Percentiles rank a stretch among this genome's conserved stretches.
phyloP scores from a whole-genome alignment of 352 stramenopile species.

The Saprolegnia parasitica region DNA sequence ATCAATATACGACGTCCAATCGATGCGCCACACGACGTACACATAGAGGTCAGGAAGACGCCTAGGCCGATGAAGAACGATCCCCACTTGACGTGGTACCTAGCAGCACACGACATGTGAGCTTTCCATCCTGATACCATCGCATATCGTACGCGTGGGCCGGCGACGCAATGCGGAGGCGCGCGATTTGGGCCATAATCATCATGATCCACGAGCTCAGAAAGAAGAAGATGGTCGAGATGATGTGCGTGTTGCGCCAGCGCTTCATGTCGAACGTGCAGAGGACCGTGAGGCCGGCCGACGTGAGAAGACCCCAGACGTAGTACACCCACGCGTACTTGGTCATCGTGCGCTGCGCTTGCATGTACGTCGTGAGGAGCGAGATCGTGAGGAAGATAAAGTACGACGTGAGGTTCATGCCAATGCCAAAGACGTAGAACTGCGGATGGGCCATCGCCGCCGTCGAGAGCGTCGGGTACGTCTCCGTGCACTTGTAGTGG shows the following conservation, averaged over 20 bases:
- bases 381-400: slow-evolving; percentile 52
- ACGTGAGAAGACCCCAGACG: slow-evolving; percentile 32
- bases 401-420: slow-evolving; percentile 74
- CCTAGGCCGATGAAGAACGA: slow-evolving; percentile 25
- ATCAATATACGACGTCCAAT: no score
- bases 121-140: not conserved
- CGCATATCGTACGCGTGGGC: not conserved
- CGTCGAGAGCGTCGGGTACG: slow-evolving; percentile 82
- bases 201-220: slow-evolving; percentile 62
- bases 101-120: slow-evolving; percentile 6
- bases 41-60: slow-evolving; percentile 20
- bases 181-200: slow-evolving; percentile 46
- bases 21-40: slow-evolving; percentile 1
- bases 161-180: slow-evolving; percentile 13
- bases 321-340: slow-evolving; percentile 22
- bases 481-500: slow-evolving; percentile 66
- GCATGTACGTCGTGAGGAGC: slow-evolving; percentile 21
- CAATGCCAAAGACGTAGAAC: slow-evolving; percentile 57
- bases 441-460: slow-evolving; percentile 73
- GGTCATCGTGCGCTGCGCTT: not conserved
- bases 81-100: slow-evolving; percentile 16
- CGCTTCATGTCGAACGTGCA: slow-evolving; percentile 55
- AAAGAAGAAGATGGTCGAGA: slow-evolving; percentile 75
- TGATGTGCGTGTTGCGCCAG: slow-evolving; percentile 65
- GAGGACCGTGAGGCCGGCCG: slow-evolving; percentile 60